Evolutionary conservation across 495 filamentous ascomycete species (phyloP), one percentile per base, ranked within the genome.

Genomic region (Emericellopsis terricola): DNA sequence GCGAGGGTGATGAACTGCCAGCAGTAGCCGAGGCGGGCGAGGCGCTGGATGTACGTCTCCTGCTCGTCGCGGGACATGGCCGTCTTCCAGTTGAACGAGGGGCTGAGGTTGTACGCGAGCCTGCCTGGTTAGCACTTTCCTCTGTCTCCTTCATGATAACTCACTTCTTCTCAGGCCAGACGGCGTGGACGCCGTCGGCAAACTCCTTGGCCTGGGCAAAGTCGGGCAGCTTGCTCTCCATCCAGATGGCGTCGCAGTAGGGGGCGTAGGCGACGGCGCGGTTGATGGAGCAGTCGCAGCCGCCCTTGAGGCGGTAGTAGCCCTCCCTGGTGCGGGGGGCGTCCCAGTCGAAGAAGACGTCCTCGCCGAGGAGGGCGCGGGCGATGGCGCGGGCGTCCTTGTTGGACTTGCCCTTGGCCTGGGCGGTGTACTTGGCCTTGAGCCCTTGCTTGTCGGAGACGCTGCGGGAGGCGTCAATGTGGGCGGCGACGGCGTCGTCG

Each of bases 1-100:
- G 86, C 89, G 21, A 97, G 74, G 19, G 91, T 97, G 65, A 97
- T 96, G 72, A 97, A 97, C 57, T 97, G 89, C 89, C 89, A 96
- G 68, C 79, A 91, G 71, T 94, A 97, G 31, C 89, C 89, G 19
- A 97, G 73, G 28, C 59, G 54, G 36, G 73, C 83, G 26, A 97
- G 77, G 15, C 87, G 81, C 40, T 75, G 60, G 62, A 97, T 96
- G 61, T 94, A 97, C 15, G 91, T 96, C 59, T 92, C 81, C 58
- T 97, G 91, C 53, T 96, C 91, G 29, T 74, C 64, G 42, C 77
- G 71, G 18, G 81, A 65, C 91, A 97, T 97, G 50, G 91, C 89
- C 29, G 85, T 64, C 65, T 96, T 94, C 89, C 89, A 97, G 71
- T 96, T 96, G 76, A 97, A 97, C 26, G 84, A 93, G 18, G 91